Evolutionary conservation across 257 asterid species (phyloP), one percentile per base, ranked within the genome.

Genomic region (Lycium ferocissimum): DNA sequence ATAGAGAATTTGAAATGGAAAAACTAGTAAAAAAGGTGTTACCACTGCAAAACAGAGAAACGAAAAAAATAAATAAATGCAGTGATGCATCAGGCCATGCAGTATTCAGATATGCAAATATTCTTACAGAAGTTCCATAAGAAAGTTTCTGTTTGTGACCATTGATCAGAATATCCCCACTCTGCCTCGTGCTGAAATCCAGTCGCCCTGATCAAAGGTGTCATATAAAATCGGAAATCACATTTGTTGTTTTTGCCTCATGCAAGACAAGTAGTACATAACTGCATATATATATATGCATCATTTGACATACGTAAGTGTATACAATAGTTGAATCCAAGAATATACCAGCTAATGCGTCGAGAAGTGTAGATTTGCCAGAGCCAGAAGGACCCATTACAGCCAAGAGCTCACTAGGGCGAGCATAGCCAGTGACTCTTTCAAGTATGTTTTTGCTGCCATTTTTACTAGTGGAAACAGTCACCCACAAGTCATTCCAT

Each of bases 321-420:
- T 54, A 15, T 38, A 69, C 15, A n/a, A 62, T 18, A n/a, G 33
- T 18, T 22, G 1, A 38, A 72, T 66, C 13, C 3, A 70, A 38
- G 35, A 45, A n/a, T 20, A 20, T 75, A 88, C 89, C 91, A 58
- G 89, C 87, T 81, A 88, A 83, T 5, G 89, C 80, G 40, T 88
- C 88, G 59, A 88, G 89, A 86, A 88, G 91, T 1, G 91, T 88
- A 11, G 91, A 88, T 51, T 88, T 88, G 40, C 91, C 89, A 2
- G 70, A 86, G 18, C 91, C 91, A 11, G 91, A 88, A 73, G 89
- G 91, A 67, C 91, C 91, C 91, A 86, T 84, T 1, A 88, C 22
- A 20, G 89, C 91, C 20, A 88, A 13, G 37, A 88, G 85, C n/a
- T 88, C 84, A 69, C 82, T 86, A 0, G 91, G 91, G 1, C 85